Evolutionary conservation across 208 protist species (phyloP).

Genomic region (Trichomonas vaginalis): DNA sequence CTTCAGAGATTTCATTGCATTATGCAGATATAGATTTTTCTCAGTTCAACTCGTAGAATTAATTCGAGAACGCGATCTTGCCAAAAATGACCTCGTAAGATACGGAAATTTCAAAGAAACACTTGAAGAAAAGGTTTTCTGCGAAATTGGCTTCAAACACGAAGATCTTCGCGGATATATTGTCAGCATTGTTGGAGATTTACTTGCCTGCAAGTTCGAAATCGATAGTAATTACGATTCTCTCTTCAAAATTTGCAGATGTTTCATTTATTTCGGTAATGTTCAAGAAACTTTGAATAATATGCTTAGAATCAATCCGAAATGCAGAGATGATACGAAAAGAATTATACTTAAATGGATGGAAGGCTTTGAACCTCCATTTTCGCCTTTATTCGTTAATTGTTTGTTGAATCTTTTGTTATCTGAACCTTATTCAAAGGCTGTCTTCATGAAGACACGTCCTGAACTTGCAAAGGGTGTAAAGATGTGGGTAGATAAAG

Average conservation of each 20-base stretch:
- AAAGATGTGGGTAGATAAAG: background rate
- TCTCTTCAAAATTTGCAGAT: background rate
- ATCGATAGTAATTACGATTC: background rate
- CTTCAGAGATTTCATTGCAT: background rate
- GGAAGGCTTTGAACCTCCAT: background rate
- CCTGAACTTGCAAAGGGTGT: background rate
- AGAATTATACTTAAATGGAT: background rate
- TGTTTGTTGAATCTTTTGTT: background rate
- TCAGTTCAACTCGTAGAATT: background rate
- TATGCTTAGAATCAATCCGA: background rate
- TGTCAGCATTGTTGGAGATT: background rate
- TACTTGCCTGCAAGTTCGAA: background rate
- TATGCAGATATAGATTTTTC: background rate
- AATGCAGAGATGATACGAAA: background rate
- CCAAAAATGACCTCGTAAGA: background rate
- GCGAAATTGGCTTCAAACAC: background rate
- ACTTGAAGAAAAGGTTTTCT: background rate
- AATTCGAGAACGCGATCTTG: background rate
- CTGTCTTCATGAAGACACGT: background rate
- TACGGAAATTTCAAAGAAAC: background rate
- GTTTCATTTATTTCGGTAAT: background rate
- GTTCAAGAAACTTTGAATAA: background rate
- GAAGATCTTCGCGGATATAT: background rate
- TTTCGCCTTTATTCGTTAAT: background rate
- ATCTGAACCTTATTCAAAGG: background rate